Conservation (phyloP, 768 basidiomycete species). For the Tremella fuciformis region DNA sequence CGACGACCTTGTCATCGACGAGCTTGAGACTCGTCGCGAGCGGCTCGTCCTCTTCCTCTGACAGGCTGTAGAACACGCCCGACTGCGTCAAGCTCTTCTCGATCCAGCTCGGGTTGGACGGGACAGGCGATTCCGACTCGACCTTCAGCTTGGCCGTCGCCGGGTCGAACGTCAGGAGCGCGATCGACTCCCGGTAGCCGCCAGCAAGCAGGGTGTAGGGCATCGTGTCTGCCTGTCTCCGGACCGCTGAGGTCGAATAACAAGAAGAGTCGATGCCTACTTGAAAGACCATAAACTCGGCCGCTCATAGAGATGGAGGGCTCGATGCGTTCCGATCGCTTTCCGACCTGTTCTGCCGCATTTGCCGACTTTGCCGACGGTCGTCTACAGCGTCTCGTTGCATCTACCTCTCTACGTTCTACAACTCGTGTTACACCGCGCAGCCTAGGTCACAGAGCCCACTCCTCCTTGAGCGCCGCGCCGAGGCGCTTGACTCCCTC, state of each 20-base stretch:
- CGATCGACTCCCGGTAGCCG: constrained; percentile 59
- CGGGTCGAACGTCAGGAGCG: constrained; percentile 65
- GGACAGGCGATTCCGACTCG: constrained; percentile 37
- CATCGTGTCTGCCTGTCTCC: constrained; percentile 17
- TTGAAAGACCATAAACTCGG: too few species aligned
- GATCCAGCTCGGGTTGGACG: constrained; percentile 68
- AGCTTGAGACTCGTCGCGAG: constrained; percentile 62
- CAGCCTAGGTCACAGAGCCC: constrained; percentile 1
- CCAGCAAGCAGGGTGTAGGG: constrained; percentile 46
- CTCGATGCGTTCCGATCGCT: too few species aligned
- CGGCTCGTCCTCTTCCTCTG: constrained; percentile 64
- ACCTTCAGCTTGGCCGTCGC: constrained; percentile 56
- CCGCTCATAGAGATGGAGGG: too few species aligned
- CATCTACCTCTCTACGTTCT: not conserved
- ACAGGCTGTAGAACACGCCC: constrained; percentile 62
- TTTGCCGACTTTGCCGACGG: constrained; percentile 1
- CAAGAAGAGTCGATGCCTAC: too few species aligned
- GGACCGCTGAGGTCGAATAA: not conserved
- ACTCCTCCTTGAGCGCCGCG: constrained; percentile 16
- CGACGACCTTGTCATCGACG: constrained; percentile 57
- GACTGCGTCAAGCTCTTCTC: constrained; percentile 57
- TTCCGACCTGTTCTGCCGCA: not conserved
- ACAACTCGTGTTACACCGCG: not conserved
- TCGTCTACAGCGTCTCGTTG: not conserved
- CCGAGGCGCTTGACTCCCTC: constrained; percentile 25